phyloP scores from a whole-genome alignment of 2,329 filamentous ascomycete species.

The Fragosphaeria purpurea region DNA sequence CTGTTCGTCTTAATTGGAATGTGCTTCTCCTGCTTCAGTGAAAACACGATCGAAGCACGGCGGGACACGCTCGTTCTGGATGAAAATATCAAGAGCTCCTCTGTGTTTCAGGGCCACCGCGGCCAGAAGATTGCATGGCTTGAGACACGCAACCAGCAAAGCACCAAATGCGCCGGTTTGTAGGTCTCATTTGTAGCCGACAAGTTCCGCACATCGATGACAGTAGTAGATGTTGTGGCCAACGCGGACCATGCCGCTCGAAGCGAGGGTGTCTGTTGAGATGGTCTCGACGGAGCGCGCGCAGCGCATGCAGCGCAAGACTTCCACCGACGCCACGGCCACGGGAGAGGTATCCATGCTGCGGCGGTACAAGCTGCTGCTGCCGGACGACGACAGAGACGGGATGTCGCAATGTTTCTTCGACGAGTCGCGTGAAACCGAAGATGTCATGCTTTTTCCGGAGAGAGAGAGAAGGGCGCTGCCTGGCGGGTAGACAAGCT shows the following conservation, averaged over 20 bases:
- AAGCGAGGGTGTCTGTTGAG: conserved; percentile 46
- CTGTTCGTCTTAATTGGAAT: too few relatives aligned
- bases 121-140: too few relatives aligned
- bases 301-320: conserved; percentile 54
- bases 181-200: conserved; percentile 47
- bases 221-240: conserved; percentile 59
- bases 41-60: too few relatives aligned
- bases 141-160: too few relatives aligned
- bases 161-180: not conserved
- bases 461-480: not conserved
- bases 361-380: conserved; percentile 23
- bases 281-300: conserved; percentile 50
- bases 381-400: conserved; percentile 25
- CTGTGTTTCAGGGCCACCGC: too few relatives aligned
- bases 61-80: too few relatives aligned
- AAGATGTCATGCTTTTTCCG: conserved; percentile 18
- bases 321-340: conserved; percentile 44
- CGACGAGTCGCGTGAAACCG: conserved; percentile 22
- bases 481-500: not conserved
- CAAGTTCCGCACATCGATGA: conserved; percentile 51
- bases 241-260: conserved; percentile 54
- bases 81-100: too few relatives aligned
- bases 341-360: conserved; percentile 40
- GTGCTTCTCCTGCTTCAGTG: too few relatives aligned
- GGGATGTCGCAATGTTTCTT: conserved; percentile 28